These are phyloP conservation scores for Brassica hybrid DNA, from an alignment of 441 rosid species.

Conservation along the genomic window DNA sequence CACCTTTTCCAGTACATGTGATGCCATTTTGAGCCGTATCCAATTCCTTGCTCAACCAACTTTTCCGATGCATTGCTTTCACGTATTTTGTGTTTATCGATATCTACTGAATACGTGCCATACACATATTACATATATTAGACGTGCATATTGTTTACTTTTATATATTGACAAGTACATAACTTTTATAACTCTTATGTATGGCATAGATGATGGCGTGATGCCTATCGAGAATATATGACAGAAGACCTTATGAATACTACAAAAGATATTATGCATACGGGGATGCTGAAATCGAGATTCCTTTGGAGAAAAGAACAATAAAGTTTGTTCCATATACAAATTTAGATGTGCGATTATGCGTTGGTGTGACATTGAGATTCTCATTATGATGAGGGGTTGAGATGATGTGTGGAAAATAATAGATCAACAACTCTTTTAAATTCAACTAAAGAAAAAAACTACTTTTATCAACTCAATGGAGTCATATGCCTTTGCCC, in stretches of 20 bases:
- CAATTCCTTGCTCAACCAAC: constrained; percentile 42
- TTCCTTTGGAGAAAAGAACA: constrained; percentile 32
- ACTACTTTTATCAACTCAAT: no score
- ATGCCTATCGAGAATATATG: constrained; percentile 29
- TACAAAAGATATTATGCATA: constrained; percentile 12
- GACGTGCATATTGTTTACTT: constrained; percentile 15
- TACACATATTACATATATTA: constrained; percentile 6
- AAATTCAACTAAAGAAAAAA: constrained; percentile 21
- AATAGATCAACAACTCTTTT: constrained; percentile 38
- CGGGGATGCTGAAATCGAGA: constrained; percentile 35
- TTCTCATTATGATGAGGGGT: constrained; percentile 39
- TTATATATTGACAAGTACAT: background rate
- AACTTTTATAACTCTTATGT: background rate
- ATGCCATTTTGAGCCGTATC: constrained; percentile 39
- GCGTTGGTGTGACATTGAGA: constrained; percentile 40
- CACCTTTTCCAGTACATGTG: constrained; percentile 34
- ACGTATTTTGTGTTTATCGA: constrained; percentile 31
- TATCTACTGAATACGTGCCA: constrained; percentile 2
- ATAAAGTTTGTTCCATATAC: constrained; percentile 25
- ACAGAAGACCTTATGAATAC: constrained; percentile 27
- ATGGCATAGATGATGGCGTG: constrained; percentile 30
- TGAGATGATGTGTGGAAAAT: constrained; percentile 32
- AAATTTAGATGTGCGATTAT: constrained; percentile 31
- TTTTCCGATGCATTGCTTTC: constrained; percentile 43
- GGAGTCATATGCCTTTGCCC: constrained; percentile 35